Evolutionary conservation across 495 filamentous ascomycete species (phyloP).

Genomic region (Daldinia caldariorum): DNA sequence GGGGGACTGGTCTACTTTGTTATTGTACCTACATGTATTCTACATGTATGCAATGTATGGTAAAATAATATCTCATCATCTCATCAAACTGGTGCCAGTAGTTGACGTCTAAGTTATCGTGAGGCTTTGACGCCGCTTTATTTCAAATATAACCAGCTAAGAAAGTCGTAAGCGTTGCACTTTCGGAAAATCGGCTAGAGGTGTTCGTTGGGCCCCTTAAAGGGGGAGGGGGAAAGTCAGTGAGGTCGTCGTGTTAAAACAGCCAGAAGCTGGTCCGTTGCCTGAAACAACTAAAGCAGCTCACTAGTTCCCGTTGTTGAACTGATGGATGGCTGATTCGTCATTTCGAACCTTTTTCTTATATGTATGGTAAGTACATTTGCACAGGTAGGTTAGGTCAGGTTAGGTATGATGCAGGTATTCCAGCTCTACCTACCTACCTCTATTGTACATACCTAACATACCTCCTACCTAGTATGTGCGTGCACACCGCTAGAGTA

Average conservation of each 20-base stretch:
- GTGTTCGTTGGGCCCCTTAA: constrained; percentile 5
- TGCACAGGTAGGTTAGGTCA: neutral
- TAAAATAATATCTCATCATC: constrained; percentile 38
- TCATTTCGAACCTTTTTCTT: constrained; percentile 7
- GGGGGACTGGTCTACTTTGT: constrained; percentile 20
- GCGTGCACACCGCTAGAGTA: constrained; percentile 34
- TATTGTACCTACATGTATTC: neutral
- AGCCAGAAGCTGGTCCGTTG: constrained; percentile 4
- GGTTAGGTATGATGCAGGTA: neutral
- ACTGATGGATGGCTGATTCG: constrained; percentile 25
- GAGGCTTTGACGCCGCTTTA: constrained; percentile 34
- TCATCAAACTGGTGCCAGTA: constrained; percentile 20
- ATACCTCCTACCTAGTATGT: neutral
- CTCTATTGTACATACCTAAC: too few relatives aligned
- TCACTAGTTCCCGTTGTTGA: constrained; percentile 35
- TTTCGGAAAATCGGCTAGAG: constrained; percentile 16
- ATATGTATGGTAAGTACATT: constrained; percentile 12
- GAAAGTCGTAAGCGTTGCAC: constrained; percentile 26
- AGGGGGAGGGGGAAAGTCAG: neutral
- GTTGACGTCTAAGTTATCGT: constrained; percentile 30
- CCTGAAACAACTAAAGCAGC: constrained; percentile 26
- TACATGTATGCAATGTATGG: too few relatives aligned
- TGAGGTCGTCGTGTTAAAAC: constrained; percentile 18
- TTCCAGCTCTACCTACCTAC: neutral
- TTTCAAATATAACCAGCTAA: constrained; percentile 25